Conservation (phyloP, 305 asterid species). For the Fraxinus sp. region DNA sequence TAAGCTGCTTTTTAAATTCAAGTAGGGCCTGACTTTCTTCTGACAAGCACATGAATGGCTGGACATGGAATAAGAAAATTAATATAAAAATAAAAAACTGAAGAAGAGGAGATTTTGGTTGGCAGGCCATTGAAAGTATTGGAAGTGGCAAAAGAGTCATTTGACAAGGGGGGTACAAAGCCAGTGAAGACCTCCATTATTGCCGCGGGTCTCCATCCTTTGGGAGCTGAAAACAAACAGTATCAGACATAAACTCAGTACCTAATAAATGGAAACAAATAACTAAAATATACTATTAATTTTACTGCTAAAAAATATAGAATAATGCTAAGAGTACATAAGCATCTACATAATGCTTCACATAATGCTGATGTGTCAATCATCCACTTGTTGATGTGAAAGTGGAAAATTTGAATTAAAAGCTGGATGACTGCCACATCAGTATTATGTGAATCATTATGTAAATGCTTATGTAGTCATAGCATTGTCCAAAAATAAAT, state of each 20-base stretch:
- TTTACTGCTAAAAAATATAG: conserved; percentile 18
- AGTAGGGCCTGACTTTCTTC: conserved; percentile 64
- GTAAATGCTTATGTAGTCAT: too few species aligned
- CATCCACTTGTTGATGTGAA: too few species aligned
- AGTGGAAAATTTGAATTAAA: too few species aligned
- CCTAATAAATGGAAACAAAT: conserved; percentile 33
- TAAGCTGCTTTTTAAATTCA: conserved; percentile 59
- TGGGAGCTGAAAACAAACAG: conserved; percentile 47
- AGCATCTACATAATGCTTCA: too few species aligned
- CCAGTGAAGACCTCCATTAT: conserved; percentile 55
- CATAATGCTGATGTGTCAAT: too few species aligned
- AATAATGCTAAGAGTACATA: too few species aligned
- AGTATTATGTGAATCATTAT: too few species aligned
- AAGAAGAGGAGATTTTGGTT: conserved; percentile 36
- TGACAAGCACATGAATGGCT: conserved; percentile 30
- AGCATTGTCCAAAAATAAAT: too few species aligned
- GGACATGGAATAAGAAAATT: conserved; percentile 31
- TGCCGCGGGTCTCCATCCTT: conserved; percentile 63
- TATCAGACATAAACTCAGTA: conserved; percentile 40
- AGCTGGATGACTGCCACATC: too few species aligned
- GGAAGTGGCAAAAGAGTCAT: conserved; percentile 42
- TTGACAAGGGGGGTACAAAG: conserved; percentile 44
- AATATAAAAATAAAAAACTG: conserved; percentile 43
- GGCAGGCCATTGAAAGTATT: conserved; percentile 46
- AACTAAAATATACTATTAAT: conserved; percentile 16